Evolutionary conservation across 164 flowering plant genomes (phyloP), one percentile per base, ranked within the genome.

Genomic region (Stephania japonica): DNA sequence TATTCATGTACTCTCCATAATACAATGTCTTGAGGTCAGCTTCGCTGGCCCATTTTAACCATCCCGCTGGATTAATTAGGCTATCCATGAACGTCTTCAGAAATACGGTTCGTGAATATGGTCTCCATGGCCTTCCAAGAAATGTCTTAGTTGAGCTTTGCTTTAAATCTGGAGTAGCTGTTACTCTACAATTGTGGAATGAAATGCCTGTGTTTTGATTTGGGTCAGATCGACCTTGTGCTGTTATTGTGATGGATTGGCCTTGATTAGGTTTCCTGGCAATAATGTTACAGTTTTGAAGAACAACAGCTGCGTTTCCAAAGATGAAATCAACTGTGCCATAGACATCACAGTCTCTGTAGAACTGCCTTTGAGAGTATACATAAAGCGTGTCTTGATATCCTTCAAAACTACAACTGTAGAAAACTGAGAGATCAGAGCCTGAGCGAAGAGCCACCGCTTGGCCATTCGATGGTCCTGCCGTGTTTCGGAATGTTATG

Each of bases 341-440:
- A 23, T 86, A 88, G 4, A 90, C 83, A 83, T 88, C 80, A 44
- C 95, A 88, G 18, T 90, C 85, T 13, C 79, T 77, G 69, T 90
- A 90, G 76, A 90, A 87, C 77, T 90, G 95, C 38, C 95, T 65
- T 0, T 85, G 71, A 26, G 91, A 85, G 73, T 88, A 83, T 62
- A 83, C 91, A 56, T 90, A 89, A 68, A 90, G 89, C 0, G 95
- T 90, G 83, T 90, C 95, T 77, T 90, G 95, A 72, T 88, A 84
- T 6, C 89, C 92, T 77, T 86, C 90, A 47, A 90, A 87, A 70
- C 91, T 80, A 69, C 95, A 90, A 19, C 68, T 74, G 80, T 88
- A 89, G 80, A 86, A 89, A 0, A 86, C 90, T 0, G 92, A 88
- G 25, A 84, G 85, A 65, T 90, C 92, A 8, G 95, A 81, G 4